These are phyloP conservation scores for Sextonia rubra DNA, from an alignment of 164 flowering plant species.

Conservation along the genomic window DNA sequence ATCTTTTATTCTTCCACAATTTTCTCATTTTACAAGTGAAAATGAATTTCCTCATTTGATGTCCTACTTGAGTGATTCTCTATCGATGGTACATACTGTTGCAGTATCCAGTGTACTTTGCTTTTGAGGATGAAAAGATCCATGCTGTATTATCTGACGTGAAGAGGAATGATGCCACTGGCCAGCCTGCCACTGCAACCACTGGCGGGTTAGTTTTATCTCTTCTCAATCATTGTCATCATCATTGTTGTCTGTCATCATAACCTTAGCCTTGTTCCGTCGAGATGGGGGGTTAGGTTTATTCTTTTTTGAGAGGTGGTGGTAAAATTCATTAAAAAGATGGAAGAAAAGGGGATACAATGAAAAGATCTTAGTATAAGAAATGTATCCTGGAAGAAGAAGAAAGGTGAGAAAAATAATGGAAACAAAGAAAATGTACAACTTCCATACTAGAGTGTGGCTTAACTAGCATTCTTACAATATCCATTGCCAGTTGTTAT, in stretches of 20 bases:
- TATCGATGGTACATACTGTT: constrained; percentile 10
- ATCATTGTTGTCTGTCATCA: too few relatives aligned
- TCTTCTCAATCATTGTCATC: too few relatives aligned
- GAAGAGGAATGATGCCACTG: constrained; percentile 73
- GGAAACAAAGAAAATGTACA: too few relatives aligned
- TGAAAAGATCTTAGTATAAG: background rate
- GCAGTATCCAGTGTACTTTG: constrained; percentile 98
- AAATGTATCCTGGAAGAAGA: background rate
- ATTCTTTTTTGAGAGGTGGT: background rate
- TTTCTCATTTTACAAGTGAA: too few relatives aligned
- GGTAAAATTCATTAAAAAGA: background rate
- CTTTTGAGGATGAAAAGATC: constrained; percentile 74
- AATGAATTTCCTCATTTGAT: too few relatives aligned
- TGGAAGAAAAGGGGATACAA: background rate
- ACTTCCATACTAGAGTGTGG: too few relatives aligned
- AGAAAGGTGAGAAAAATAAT: too few relatives aligned
- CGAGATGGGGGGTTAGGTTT: too few relatives aligned
- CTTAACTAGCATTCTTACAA: too few relatives aligned
- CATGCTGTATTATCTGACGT: constrained; percentile 74
- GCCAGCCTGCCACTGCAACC: constrained; percentile 95
- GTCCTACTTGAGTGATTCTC: background rate
- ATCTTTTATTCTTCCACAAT: too few relatives aligned
- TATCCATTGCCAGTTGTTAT: too few relatives aligned
- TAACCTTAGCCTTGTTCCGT: too few relatives aligned
- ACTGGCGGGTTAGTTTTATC: constrained; percentile 84